Base-by-base conservation (phyloP, 352 stramenopile species). In the Pseudoperonospora humuli region DNA sequence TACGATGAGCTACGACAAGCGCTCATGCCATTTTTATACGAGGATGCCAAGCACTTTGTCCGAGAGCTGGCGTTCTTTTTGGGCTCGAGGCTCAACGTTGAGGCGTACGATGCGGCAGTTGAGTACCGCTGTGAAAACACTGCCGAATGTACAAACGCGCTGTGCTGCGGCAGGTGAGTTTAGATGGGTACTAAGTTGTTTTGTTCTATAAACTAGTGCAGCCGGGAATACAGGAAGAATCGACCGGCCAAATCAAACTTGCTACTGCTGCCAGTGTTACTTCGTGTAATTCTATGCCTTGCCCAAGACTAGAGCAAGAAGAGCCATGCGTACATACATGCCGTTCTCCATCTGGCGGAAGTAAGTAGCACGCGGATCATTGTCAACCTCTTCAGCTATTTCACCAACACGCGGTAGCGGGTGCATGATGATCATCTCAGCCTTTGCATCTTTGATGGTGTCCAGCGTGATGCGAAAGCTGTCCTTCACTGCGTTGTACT, bases 281-380 rank as follows among this genome's bases (percentile, higher is more conserved):
- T 11, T 29, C 26, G 9, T 37, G 17, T 24, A 18, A 1, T 15
- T 67, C 19, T 84, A 92, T 46, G 63, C 73, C 61, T 87, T 85
- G 44, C 76, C 75, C 50, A 97, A 57, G 15, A 98, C 75, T 7
- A 98, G 75, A 21, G 93, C 84, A 35, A 99, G 79, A 53, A 99
- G 62, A 34, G 97, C 96, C 95, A 99, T 99, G 61, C 97, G 87
- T 50, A 98, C 91, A 69, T 95, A 98, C 95, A 99, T 98, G 46
- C 97, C 97, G 76, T 99, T 98, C 61, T 94, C 78, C 84, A 96
- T 96, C 73, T 99, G 94, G 50, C 93, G 76, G 61, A 98, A 98
- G 67, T 98, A 99, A 8, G 93, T 95, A 28, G 95, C 93, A 37
- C 94, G 84, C 28, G 93, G 92, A 64, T 98, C 93, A 7, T 57